A percentile compares a stretch with the other conserved stretches of the same genome.
Evolutionary conservation across 257 asterid genomes (phyloP).

Genomic region (Cruciata laevipes): DNA sequence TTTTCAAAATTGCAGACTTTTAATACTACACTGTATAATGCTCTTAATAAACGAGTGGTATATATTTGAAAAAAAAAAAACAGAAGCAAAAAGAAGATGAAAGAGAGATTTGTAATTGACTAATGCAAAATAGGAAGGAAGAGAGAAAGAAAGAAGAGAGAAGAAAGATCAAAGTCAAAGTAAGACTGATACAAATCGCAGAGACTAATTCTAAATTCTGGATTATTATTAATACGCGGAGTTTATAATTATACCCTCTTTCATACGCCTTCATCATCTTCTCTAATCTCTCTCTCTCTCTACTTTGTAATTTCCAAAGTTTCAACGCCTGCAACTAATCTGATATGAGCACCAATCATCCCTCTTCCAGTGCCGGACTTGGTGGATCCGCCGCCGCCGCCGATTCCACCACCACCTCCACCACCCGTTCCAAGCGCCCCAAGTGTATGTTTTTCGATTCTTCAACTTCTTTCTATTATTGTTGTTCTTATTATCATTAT

Average conservation of each 20-base stretch:
- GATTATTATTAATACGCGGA: background rate
- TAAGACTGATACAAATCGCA: background rate
- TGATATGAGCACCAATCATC: slow-evolving; percentile 57
- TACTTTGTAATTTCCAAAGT: background rate
- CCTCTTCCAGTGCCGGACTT: slow-evolving; percentile 67
- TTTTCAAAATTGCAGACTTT: too few species aligned
- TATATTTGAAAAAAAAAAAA: too few species aligned
- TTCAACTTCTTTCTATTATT: background rate
- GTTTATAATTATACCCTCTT: background rate
- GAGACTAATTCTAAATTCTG: slow-evolving; percentile 1
- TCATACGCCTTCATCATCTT: background rate
- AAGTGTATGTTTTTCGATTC: slow-evolving; percentile 38
- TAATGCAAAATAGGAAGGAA: background rate
- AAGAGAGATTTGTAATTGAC: background rate
- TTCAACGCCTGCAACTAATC: slow-evolving; percentile 1
- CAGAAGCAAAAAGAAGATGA: background rate
- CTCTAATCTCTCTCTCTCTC: too few species aligned
- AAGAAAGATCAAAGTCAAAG: slow-evolving; percentile 21
- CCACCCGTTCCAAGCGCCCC: slow-evolving; percentile 85
- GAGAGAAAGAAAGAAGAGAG: background rate
- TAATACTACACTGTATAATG: too few species aligned
- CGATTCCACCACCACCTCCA: slow-evolving; percentile 48
- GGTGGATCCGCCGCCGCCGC: slow-evolving; percentile 60
- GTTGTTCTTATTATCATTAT: background rate
- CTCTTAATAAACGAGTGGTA: too few species aligned